Conservation (phyloP, 495 filamentous ascomycete species). For the Penicillium bialowiezense region DNA sequence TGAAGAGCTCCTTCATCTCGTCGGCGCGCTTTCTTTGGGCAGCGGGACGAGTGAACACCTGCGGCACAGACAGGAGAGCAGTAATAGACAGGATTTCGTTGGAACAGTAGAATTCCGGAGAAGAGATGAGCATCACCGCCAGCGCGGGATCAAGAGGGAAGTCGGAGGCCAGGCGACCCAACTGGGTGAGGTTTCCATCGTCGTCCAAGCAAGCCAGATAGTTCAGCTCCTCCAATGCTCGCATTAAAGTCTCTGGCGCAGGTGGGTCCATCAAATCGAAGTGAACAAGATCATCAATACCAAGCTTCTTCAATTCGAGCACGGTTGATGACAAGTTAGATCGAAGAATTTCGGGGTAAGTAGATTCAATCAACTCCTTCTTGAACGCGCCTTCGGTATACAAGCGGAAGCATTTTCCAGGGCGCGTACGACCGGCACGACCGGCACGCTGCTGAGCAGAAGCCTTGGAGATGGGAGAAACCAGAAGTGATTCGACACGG, state of each 20-base stretch:
- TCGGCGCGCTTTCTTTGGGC: slow-evolving; percentile 86
- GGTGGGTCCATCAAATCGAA: slow-evolving; percentile 99
- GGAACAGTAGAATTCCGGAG: slow-evolving; percentile 97
- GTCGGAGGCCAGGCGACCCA: slow-evolving; percentile 87
- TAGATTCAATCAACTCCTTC: slow-evolving; percentile 95
- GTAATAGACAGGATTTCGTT: slow-evolving; percentile 97
- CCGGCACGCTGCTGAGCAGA: slow-evolving; percentile 98
- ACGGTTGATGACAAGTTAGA: slow-evolving; percentile 95
- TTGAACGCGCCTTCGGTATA: slow-evolving; percentile 98
- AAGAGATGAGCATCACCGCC: slow-evolving; percentile 96
- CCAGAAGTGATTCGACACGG: slow-evolving; percentile 90
- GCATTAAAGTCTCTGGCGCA: slow-evolving; percentile 97
- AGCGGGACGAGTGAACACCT: slow-evolving; percentile 88
- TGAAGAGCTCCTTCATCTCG: slow-evolving; percentile 94
- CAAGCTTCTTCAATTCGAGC: slow-evolving; percentile 94
- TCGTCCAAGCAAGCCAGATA: slow-evolving; percentile 96
- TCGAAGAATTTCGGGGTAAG: slow-evolving; percentile 90
- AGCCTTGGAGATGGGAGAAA: slow-evolving; percentile 95
- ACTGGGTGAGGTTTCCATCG: slow-evolving; percentile 81
- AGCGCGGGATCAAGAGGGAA: slow-evolving; percentile 94
- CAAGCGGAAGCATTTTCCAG: slow-evolving; percentile 95
- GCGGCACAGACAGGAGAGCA: slow-evolving; percentile 88
- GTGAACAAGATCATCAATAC: slow-evolving; percentile 92
- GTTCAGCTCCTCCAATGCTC: slow-evolving; percentile 95
- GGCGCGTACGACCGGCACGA: slow-evolving; percentile 96